These are phyloP conservation scores for Saccharum officinarum DNA, from an alignment of 176 grass and related monocot species.

Conservation along the genomic window DNA sequence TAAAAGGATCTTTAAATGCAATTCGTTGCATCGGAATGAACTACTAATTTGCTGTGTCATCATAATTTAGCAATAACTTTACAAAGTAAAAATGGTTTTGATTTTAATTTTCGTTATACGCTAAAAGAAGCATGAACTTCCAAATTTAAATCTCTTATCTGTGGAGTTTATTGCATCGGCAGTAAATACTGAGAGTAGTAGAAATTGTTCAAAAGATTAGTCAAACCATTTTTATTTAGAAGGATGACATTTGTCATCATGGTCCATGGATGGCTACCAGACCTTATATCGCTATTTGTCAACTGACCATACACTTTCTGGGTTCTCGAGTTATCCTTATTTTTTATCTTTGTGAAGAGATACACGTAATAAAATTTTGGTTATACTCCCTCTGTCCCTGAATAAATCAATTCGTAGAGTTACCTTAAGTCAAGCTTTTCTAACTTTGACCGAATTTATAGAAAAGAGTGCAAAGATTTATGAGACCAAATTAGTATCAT, in stretches of 20 bases:
- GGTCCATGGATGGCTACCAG: background rate
- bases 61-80: conserved; percentile 21
- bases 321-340: conserved; percentile 6
- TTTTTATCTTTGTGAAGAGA: conserved; percentile 10
- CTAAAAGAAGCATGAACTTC: background rate
- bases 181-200: background rate
- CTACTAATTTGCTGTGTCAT: conserved; percentile 25
- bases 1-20: conserved; percentile 20
- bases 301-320: background rate
- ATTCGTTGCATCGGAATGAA: background rate
- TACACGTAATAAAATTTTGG: background rate
- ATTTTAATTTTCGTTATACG: background rate
- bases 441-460: too few species aligned
- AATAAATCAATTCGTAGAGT: background rate
- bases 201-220: conserved; percentile 6
- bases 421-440: background rate
- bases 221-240: background rate
- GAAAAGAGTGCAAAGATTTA: too few species aligned
- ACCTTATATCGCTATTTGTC: background rate
- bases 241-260: conserved; percentile 22
- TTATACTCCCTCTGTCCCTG: background rate
- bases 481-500: too few species aligned
- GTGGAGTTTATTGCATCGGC: background rate
- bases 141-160: background rate
- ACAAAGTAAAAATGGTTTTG: conserved; percentile 7